Evolutionary conservation across 2,329 filamentous ascomycete genomes (phyloP).

Genomic region (Colletotrichum higginsianum): DNA sequence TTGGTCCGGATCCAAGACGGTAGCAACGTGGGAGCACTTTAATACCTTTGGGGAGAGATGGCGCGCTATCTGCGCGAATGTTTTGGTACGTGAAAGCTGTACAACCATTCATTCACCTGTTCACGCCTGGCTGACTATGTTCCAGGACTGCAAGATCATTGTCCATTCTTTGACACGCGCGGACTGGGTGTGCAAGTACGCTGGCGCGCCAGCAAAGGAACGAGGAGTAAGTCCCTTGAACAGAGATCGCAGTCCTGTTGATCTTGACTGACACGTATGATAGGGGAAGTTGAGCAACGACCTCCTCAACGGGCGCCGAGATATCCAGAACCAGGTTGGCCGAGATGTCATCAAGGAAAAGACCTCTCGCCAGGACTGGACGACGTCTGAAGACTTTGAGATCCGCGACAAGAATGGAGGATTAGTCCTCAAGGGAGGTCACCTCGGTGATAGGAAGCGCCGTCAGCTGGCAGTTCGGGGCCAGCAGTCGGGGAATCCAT

Average conservation of each 20-base stretch:
- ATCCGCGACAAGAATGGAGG: constrained; percentile 9
- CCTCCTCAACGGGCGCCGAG: constrained; percentile 16
- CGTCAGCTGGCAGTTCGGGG: neutral
- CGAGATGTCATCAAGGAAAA: constrained; percentile 20
- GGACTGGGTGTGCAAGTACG: constrained; percentile 27
- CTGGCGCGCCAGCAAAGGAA: constrained; percentile 16
- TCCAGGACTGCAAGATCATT: constrained; percentile 26
- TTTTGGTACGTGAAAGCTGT: neutral
- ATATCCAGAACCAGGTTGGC: constrained; percentile 30
- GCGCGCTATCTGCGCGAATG: neutral
- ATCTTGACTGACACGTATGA: neutral
- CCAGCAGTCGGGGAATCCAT: too few relatives aligned
- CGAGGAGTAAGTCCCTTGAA: neutral
- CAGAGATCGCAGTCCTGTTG: too few relatives aligned
- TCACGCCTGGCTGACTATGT: neutral
- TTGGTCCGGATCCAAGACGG: constrained; percentile 9
- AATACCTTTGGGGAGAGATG: constrained; percentile 20
- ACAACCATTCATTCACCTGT: too few relatives aligned
- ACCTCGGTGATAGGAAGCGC: constrained; percentile 4
- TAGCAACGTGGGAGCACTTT: neutral
- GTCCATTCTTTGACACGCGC: constrained; percentile 22
- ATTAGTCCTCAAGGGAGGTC: neutral
- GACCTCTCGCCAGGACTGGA: constrained; percentile 5
- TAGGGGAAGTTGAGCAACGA: constrained; percentile 30
- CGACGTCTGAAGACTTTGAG: constrained; percentile 8